Base-by-base conservation (phyloP, 2,329 filamentous ascomycete species). In the Ophiostoma quercus region DNA sequence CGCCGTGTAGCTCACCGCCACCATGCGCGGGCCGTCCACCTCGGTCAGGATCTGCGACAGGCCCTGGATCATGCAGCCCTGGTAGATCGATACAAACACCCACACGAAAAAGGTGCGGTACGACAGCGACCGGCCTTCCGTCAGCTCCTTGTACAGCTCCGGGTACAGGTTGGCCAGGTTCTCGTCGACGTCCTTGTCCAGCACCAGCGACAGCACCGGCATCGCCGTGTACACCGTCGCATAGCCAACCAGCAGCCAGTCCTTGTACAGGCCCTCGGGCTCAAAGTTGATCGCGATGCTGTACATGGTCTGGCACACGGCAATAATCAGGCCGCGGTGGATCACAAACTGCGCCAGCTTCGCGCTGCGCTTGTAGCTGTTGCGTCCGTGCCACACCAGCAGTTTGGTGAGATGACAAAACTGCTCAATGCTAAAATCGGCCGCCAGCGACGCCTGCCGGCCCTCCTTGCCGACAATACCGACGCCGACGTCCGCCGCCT, bases 391-490 rank as follows among this genome's bases (percentile, higher is more conserved):
- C 95, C 96, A 99, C 51, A 99, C 93, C n/a, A 99, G 86, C 1
- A 99, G 85, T 79, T 98, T 99, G 67, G 94, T 96, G 25, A 99
- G 82, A 78, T 99, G 93, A 76, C 89, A 91, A 80, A 99, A 99
- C 76, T 97, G 94, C 71, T 93, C 92, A 75, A 99, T 96, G 71
- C 91, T 95, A 79, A 99, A 99, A 78, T 99, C 95, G 12, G 95
- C 96, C 0, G 96, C 96, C 66, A 99, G 84, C 76, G 91, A 95
- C 47, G 95, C 95, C 82, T 99, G 95, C 29, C 92, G 88, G 43
- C 95, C 95, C 82, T 99, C 95, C 82, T 99, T 99, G 71, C 95
- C 95, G 0, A 98, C 95, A 72, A 99, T 99, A 72, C 95, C 95
- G 34, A 99, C 94, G 72, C 96, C 96, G 0, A 99, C 94, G 76